A percentile compares a stretch with the other conserved stretches of the same genome.
Conservation (phyloP, 306 rosid species). For the Castanospermum australe region DNA sequence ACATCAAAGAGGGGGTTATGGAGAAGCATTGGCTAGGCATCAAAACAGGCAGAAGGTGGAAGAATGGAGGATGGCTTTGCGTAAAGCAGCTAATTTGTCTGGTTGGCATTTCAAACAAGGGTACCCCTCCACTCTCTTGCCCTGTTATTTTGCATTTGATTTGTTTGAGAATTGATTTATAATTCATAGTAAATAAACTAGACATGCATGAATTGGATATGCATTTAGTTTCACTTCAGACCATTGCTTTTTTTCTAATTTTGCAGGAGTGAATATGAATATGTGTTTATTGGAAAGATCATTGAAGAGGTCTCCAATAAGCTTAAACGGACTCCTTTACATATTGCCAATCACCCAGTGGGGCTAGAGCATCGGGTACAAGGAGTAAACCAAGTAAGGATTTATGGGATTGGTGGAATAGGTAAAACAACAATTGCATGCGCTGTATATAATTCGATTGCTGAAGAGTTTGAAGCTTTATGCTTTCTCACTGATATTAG, state of each 20-base stretch:
- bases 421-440: constrained; percentile 12
- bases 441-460: background rate
- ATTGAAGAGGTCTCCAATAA: background rate
- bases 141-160: background rate
- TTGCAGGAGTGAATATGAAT: background rate
- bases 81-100: background rate
- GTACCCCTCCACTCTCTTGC: background rate
- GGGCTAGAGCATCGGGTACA: background rate
- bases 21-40: background rate
- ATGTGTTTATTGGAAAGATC: background rate
- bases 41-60: background rate
- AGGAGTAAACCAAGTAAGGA: background rate
- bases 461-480: background rate
- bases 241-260: background rate
- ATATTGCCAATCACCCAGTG: constrained; percentile 10
- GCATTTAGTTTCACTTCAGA: background rate
- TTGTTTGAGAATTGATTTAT: background rate
- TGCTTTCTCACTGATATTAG: constrained; percentile 3
- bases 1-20: background rate
- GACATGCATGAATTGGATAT: background rate
- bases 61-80: background rate
- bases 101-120: constrained; percentile 9
- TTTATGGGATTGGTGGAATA: constrained; percentile 17
- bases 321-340: background rate
- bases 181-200: background rate